These are phyloP conservation scores for Penicillium arizonense DNA, from an alignment of 495 filamentous ascomycete genomes.

Conservation along the genomic window DNA sequence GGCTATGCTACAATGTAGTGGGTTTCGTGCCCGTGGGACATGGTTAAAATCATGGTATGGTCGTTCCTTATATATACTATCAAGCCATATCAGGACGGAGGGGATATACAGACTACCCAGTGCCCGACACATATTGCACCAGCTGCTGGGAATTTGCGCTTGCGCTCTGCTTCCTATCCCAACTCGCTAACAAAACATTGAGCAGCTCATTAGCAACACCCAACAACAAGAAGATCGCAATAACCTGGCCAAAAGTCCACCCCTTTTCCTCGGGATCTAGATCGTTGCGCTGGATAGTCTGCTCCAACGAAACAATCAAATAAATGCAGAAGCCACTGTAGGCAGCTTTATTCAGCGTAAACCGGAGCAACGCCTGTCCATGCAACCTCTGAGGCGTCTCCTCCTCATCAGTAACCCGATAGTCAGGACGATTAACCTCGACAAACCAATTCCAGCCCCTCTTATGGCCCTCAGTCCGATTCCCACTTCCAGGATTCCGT, in stretches of 20 bases:
- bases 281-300: constrained; percentile 15
- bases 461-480: constrained; percentile 2
- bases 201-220: constrained; percentile 19
- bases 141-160: constrained; percentile 4
- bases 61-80: too few relatives aligned
- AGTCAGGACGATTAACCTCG: background rate
- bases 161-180: constrained; percentile 11
- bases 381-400: background rate
- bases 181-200: constrained; percentile 16
- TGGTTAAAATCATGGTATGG: too few relatives aligned
- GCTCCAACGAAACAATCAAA: constrained; percentile 20
- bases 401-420: background rate
- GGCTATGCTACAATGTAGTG: too few relatives aligned
- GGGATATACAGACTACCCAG: background rate
- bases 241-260: constrained; percentile 19
- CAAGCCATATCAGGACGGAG: background rate
- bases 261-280: constrained; percentile 13
- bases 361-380: constrained; percentile 8
- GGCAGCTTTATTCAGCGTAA: constrained; percentile 10
- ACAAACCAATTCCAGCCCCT: constrained; percentile 8
- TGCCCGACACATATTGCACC: background rate
- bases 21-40: too few relatives aligned
- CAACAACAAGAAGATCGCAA: constrained; percentile 19
- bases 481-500: background rate
- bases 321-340: constrained; percentile 16